Base-by-base conservation (phyloP, 1,284 basidiomycete species). In the Rhodotorula sp. region DNA sequence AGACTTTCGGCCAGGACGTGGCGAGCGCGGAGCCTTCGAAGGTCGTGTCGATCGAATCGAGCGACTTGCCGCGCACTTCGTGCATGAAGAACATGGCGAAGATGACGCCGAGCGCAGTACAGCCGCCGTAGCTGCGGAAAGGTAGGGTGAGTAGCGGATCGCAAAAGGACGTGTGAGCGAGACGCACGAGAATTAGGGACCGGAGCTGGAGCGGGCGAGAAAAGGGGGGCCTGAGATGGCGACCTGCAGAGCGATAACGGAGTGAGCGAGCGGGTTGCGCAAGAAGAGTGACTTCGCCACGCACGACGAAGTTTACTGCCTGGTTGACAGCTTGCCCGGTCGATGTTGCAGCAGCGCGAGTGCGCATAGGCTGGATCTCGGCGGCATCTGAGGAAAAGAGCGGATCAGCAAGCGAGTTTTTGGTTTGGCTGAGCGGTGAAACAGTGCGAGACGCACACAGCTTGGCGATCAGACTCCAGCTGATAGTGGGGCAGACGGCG, bases 291-390 rank as follows among this genome's bases (percentile, higher is more conserved):
- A 83, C 15, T 18, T 44, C 40, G 40, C 40, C 80, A 11, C 84
- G 83, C 57, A 85, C 81, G 48, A 79, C 68, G 70, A 82, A 84
- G 76, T 85, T 85, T 26, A 83, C 78, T n/a, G 80, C 76, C 80
- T 82, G 83, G 56, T 59, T 59, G 4, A 51, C 26, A 28, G 34
- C 60, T 30, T 60, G 81, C 0, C 81, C 81, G 24, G 83, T 77
- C 34, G 80, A 80, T 2, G 81, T 78, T 2, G 81, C 82, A 1
- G 81, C 78, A 13, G 80, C 80, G 52, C 78, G 77, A 30, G 81
- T 81, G 31, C 79, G 78, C 67, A 78, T 80, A 13, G 83, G 83
- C 71, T 84, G 83, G 30, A 84, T 81, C 67, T 84, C 83, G 59
- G 74, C 63, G 77, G 81, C 65, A 75, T 79, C 30, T 78, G 76